Evolutionary conservation across 805 yeast species (phyloP).

Genomic region (Wickerhamiella allomyrinae): DNA sequence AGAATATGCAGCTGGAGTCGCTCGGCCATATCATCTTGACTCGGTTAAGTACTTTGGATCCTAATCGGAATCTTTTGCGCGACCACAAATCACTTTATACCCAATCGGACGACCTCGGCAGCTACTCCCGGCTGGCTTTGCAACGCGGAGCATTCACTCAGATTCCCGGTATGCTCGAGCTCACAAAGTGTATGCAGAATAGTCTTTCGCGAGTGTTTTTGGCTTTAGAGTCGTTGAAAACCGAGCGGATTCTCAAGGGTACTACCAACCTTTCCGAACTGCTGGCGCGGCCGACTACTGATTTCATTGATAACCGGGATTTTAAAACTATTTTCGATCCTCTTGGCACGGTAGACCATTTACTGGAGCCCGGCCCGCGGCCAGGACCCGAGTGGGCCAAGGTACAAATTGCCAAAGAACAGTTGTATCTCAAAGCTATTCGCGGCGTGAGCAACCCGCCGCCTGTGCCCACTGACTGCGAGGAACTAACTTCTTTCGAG

Average conservation of each 20-base stretch:
- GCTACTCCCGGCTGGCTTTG: slow-evolving; percentile 39
- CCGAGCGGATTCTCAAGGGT: slow-evolving; percentile 14
- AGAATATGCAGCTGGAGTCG: slow-evolving; percentile 65
- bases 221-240: slow-evolving; percentile 20
- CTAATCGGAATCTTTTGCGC: slow-evolving; percentile 30
- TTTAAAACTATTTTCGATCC: slow-evolving; percentile 29
- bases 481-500: slow-evolving; percentile 27
- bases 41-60: slow-evolving; percentile 34
- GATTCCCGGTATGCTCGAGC: slow-evolving; percentile 48
- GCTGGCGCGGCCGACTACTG: slow-evolving; percentile 4
- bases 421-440: slow-evolving; percentile 2
- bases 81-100: slow-evolving; percentile 37
- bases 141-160: slow-evolving; percentile 50
- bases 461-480: slow-evolving; percentile 1
- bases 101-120: slow-evolving; percentile 36
- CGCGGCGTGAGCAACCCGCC: neutral
- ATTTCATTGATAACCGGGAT: slow-evolving; percentile 45
- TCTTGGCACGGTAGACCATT: neutral
- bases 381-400: slow-evolving; percentile 7
- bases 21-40: slow-evolving; percentile 37
- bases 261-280: slow-evolving; percentile 8
- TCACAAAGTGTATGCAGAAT: slow-evolving; percentile 36
- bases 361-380: slow-evolving; percentile 8
- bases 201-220: slow-evolving; percentile 32
- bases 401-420: slow-evolving; percentile 10